A percentile compares a stretch with the other conserved stretches of the same genome.
phyloP scores from a whole-genome alignment of 2,329 filamentous ascomycete genomes.

The Trematosphaeria pertusa region DNA sequence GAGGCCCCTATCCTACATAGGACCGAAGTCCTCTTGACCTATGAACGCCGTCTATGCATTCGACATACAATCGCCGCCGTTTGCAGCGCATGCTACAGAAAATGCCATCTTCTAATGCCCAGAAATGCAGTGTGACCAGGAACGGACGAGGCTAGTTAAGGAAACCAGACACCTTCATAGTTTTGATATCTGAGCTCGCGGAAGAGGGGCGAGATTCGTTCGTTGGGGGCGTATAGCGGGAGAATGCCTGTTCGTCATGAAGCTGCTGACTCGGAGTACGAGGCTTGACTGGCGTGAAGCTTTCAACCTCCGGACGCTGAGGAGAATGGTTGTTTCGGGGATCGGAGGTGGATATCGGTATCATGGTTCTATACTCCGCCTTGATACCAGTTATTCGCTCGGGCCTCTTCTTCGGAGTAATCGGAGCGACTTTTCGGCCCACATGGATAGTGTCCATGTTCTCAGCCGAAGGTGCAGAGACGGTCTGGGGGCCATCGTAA shows the following conservation, averaged over 20 bases:
- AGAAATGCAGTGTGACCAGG: slow-evolving; percentile 22
- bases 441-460: slow-evolving; percentile 18
- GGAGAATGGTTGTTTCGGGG: slow-evolving; percentile 42
- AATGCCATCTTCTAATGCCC: slow-evolving; percentile 24
- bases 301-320: slow-evolving; percentile 35
- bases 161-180: slow-evolving; percentile 6
- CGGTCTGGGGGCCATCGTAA: neutral
- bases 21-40: neutral
- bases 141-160: slow-evolving; percentile 2
- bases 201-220: slow-evolving; percentile 35
- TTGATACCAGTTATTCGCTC: slow-evolving; percentile 34
- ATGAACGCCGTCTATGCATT: slow-evolving; percentile 30
- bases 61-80: slow-evolving; percentile 5
- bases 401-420: slow-evolving; percentile 24
- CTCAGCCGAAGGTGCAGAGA: slow-evolving; percentile 5
- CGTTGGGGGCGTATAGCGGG: slow-evolving; percentile 15
- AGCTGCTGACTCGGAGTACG: slow-evolving; percentile 38
- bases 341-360: slow-evolving; percentile 35
- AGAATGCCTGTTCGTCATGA: slow-evolving; percentile 25
- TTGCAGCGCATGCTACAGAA: neutral
- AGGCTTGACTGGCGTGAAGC: slow-evolving; percentile 37
- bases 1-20: slow-evolving; percentile 14
- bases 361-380: slow-evolving; percentile 28
- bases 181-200: slow-evolving; percentile 28
- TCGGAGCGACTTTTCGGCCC: slow-evolving; percentile 18